phyloP scores from a whole-genome alignment of 1,139 yeast species.

The Magnusiomyces tetraspermus region DNA sequence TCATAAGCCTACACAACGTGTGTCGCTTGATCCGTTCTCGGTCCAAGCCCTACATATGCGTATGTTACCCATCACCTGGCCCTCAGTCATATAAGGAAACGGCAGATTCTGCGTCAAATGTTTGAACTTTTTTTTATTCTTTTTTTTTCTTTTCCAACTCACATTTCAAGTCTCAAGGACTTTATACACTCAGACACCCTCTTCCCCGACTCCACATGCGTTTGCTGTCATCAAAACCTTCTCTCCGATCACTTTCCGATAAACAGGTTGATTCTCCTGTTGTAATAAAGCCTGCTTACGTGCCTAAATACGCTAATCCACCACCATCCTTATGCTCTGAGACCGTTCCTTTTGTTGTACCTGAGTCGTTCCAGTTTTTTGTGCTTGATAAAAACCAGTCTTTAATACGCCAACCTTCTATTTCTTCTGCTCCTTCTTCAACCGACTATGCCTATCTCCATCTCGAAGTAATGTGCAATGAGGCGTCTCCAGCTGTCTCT shows the following conservation, averaged over 20 bases:
- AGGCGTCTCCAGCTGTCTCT: neutral
- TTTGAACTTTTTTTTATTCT: no score
- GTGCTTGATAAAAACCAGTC: neutral
- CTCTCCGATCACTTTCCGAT: neutral
- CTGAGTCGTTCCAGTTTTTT: neutral
- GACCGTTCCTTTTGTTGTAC: conserved; percentile 1
- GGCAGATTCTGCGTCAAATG: no score
- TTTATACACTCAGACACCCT: no score
- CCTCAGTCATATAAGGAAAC: no score
- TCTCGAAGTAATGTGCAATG: conserved; percentile 20
- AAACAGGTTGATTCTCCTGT: neutral
- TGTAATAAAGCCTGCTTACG: neutral
- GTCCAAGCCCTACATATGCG: no score
- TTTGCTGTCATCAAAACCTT: conserved; percentile 1
- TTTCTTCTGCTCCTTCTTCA: conserved; percentile 17
- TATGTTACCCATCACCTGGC: no score
- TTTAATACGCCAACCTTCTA: neutral
- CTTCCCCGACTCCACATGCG: no score
- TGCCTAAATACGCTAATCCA: neutral
- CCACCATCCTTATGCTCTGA: neutral
- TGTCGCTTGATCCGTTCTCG: no score
- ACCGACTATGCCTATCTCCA: conserved; percentile 36
- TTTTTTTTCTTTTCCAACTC: no score
- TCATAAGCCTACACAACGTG: no score
- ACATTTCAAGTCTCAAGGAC: no score